These are phyloP conservation scores for Cytospora piceicola DNA, from an alignment of 2,329 filamentous ascomycete species.

Conservation along the genomic window DNA sequence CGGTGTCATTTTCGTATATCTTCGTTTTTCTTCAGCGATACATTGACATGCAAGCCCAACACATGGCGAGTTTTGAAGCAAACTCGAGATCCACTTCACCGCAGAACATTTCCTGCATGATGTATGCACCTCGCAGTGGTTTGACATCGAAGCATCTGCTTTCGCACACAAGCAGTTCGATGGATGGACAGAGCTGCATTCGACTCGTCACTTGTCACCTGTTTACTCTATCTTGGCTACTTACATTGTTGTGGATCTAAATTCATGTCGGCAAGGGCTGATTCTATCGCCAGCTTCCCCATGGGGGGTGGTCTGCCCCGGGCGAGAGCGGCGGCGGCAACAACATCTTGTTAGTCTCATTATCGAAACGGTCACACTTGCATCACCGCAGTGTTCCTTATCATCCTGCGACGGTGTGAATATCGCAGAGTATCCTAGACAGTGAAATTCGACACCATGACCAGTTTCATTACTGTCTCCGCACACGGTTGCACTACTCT, in stretches of 20 bases:
- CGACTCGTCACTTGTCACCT: conserved; percentile 4
- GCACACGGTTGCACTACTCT: neutral
- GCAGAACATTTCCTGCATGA: conserved; percentile 6
- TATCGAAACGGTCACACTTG: conserved; percentile 5
- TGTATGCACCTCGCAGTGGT: neutral
- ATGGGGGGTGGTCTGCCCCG: neutral
- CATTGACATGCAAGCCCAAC: neutral
- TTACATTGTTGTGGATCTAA: neutral
- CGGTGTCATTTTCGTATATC: neutral
- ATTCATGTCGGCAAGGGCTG: conserved; percentile 6
- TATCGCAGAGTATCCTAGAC: neutral
- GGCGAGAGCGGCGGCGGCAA: neutral
- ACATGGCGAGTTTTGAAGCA: neutral
- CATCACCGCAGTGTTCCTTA: neutral
- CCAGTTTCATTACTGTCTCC: neutral
- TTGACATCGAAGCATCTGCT: neutral
- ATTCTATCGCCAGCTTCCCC: neutral
- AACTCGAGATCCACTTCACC: neutral
- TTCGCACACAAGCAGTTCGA: neutral
- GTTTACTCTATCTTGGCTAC: neutral
- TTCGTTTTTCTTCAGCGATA: neutral
- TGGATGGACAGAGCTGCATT: conserved; percentile 3
- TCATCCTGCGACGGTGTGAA: neutral
- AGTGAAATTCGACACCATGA: neutral
- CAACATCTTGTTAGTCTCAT: neutral